phyloP scores from a whole-genome alignment of 2,329 filamentous ascomycete genomes.

The Phaeosphaeria sp. region DNA sequence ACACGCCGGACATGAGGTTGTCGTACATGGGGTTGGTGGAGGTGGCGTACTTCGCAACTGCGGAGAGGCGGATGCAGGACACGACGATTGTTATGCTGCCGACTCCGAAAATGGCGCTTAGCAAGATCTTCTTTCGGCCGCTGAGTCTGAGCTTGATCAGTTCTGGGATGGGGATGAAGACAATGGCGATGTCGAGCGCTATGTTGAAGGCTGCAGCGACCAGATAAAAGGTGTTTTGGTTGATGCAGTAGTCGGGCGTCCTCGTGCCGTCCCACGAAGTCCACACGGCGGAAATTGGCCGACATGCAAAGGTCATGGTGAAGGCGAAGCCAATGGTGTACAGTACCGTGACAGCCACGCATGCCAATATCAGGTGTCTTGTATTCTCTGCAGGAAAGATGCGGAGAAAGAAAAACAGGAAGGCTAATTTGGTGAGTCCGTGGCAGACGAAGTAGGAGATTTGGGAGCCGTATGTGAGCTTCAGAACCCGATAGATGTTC shows the following conservation, averaged over 20 bases:
- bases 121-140: conserved; percentile 11
- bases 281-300: conserved; percentile 13
- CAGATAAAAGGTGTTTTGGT: conserved; percentile 13
- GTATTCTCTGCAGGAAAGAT: conserved; percentile 31
- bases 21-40: conserved; percentile 48
- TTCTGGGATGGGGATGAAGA: conserved; percentile 15
- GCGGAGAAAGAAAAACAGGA: conserved; percentile 34
- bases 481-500: conserved; percentile 18
- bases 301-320: conserved; percentile 14
- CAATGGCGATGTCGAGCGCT: conserved; percentile 11
- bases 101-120: conserved; percentile 14
- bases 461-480: conserved; percentile 23
- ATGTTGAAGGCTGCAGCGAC: conserved; percentile 15
- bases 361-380: conserved; percentile 7
- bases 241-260: conserved; percentile 14
- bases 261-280: conserved; percentile 15
- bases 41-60: conserved; percentile 49
- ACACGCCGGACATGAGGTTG: conserved; percentile 24
- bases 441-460: conserved; percentile 34
- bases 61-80: conserved; percentile 48
- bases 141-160: conserved; percentile 14
- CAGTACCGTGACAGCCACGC: conserved; percentile 11
- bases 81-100: conserved; percentile 40
- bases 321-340: conserved; percentile 21
- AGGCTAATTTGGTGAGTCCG: conserved; percentile 25